Conservation (phyloP, 352 stramenopile genomes). For the Globisporangium paroecandrum region DNA sequence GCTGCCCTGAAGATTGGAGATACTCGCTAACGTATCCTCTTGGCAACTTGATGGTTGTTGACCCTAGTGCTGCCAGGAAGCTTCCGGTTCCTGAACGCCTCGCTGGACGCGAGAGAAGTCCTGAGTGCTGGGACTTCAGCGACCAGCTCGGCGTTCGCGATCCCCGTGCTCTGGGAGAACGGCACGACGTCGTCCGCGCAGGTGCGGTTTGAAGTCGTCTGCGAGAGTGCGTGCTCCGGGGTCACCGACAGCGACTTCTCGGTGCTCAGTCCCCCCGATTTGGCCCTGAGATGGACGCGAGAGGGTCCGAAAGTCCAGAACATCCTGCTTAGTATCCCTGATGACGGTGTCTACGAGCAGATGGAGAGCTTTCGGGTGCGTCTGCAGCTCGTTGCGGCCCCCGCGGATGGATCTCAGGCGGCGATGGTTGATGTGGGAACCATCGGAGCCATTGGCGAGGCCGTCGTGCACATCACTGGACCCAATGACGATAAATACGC, state of each 20-base stretch:
- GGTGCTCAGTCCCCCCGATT: conserved; percentile 26
- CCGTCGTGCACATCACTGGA: conserved; percentile 51
- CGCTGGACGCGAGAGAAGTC: conserved; percentile 34
- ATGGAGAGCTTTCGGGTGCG: conserved; percentile 46
- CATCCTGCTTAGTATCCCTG: conserved; percentile 39
- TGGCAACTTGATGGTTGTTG: background rate
- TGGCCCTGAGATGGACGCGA: conserved; percentile 44
- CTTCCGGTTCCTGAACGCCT: conserved; percentile 46
- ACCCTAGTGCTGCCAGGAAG: conserved; percentile 41
- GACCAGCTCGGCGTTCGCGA: conserved; percentile 16
- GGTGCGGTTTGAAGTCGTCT: conserved; percentile 42
- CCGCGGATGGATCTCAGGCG: conserved; percentile 2
- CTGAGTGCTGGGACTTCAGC: background rate
- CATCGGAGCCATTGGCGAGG: conserved; percentile 39
- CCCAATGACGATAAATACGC: conserved; percentile 42
- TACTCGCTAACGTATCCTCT: background rate
- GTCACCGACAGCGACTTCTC: conserved; percentile 31
- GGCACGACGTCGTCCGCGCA: conserved; percentile 45
- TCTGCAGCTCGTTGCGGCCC: conserved; percentile 31
- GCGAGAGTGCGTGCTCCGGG: conserved; percentile 35
- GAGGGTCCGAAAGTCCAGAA: conserved; percentile 30
- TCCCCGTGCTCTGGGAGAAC: conserved; percentile 58
- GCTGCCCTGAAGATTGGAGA: background rate
- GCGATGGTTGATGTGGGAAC: conserved; percentile 22
- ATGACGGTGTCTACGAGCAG: conserved; percentile 52